Evolutionary conservation across 2,329 filamentous ascomycete species (phyloP).

Genomic region (Trichophyton mentagrophytes): DNA sequence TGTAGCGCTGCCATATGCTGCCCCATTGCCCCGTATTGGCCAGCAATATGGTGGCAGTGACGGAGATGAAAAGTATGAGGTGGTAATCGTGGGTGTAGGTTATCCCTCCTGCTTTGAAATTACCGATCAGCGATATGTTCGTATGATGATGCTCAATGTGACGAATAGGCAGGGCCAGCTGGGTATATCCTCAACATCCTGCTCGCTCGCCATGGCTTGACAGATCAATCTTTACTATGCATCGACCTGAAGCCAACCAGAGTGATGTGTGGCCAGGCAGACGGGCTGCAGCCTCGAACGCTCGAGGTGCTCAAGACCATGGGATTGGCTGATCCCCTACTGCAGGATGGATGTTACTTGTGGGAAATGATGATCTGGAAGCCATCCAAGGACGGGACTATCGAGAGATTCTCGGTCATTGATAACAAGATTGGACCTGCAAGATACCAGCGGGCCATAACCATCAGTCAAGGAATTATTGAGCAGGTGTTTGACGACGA

Average conservation of each 20-base stretch:
- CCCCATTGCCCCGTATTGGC: neutral
- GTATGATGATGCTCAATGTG: neutral
- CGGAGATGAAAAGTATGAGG: constrained; percentile 26
- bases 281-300: constrained; percentile 33
- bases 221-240: constrained; percentile 30
- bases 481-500: constrained; percentile 58
- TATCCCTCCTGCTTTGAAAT: neutral
- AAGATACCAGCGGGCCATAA: constrained; percentile 53
- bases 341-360: constrained; percentile 46
- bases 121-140: neutral
- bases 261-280: constrained; percentile 32
- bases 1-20: neutral
- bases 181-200: constrained; percentile 32
- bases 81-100: constrained; percentile 30
- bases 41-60: neutral
- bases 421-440: constrained; percentile 4
- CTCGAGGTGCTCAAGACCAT: constrained; percentile 33
- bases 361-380: constrained; percentile 48
- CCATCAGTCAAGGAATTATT: constrained; percentile 59
- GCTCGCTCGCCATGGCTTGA: constrained; percentile 33
- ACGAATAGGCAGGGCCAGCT: constrained; percentile 29
- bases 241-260: constrained; percentile 31
- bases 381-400: constrained; percentile 20
- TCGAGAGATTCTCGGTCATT: constrained; percentile 8
- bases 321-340: constrained; percentile 38